phyloP scores from a whole-genome alignment of 2,329 filamentous ascomycete species.

The Fusarium heterosporum region DNA sequence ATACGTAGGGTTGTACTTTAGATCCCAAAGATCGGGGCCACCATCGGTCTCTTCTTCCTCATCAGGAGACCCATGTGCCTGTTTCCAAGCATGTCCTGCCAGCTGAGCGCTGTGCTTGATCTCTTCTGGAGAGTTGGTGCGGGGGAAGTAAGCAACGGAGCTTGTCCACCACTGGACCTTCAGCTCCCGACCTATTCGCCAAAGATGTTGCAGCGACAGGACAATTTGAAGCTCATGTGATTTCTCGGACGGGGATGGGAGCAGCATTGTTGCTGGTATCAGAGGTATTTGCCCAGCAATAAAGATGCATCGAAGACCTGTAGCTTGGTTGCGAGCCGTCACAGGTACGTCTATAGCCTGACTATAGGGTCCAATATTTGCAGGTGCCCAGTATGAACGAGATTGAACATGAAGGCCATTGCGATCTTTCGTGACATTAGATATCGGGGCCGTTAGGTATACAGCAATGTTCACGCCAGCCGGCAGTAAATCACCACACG shows the following conservation, averaged over 20 bases:
- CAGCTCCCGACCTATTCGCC: slow-evolving; percentile 81
- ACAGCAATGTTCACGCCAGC: slow-evolving; percentile 69
- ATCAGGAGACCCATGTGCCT: slow-evolving; percentile 54
- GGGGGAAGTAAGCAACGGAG: slow-evolving; percentile 78
- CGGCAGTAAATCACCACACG: slow-evolving; percentile 77
- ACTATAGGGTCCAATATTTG: slow-evolving; percentile 97
- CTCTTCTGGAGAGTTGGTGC: slow-evolving; percentile 43
- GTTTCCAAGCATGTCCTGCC: slow-evolving; percentile 61
- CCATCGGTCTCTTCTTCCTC: slow-evolving; percentile 63
- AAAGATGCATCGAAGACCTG: slow-evolving; percentile 61
- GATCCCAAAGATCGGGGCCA: slow-evolving; percentile 76
- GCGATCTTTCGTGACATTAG: slow-evolving; percentile 53
- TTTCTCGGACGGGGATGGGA: slow-evolving; percentile 57
- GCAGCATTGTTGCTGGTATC: slow-evolving; percentile 80
- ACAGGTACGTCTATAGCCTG: slow-evolving; percentile 76
- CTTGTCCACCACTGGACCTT: slow-evolving; percentile 80
- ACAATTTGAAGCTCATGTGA: slow-evolving; percentile 69
- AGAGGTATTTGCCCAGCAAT: slow-evolving; percentile 94
- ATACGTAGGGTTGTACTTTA: slow-evolving; percentile 67
- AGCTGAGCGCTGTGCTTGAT: slow-evolving; percentile 55
- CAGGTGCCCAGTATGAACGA: slow-evolving; percentile 95
- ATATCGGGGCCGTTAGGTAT: slow-evolving; percentile 58
- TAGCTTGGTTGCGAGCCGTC: slow-evolving; percentile 24
- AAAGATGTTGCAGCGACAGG: slow-evolving; percentile 88
- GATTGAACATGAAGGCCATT: slow-evolving; percentile 88